phyloP scores from a whole-genome alignment of 768 basidiomycete species.

The Lanmaoa rubissima region DNA sequence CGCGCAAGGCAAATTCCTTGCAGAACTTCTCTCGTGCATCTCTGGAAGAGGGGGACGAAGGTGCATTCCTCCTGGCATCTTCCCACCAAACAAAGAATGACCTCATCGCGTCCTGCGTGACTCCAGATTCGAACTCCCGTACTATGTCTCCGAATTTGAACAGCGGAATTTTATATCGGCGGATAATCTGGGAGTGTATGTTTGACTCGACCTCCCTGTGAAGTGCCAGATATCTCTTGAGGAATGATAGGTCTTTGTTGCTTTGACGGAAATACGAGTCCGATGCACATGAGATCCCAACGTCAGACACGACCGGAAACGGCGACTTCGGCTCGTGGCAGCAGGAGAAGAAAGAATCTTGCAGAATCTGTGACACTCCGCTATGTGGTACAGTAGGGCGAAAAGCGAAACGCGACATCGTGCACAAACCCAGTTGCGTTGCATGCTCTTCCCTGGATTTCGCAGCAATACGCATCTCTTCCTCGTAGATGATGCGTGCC shows the following conservation, averaged over 20 bases:
- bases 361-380: constrained; percentile 11
- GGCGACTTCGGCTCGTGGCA: neutral
- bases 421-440: constrained; percentile 51
- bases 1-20: constrained; percentile 46
- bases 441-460: neutral
- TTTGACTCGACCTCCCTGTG: neutral
- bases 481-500: constrained; percentile 78
- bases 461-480: constrained; percentile 50
- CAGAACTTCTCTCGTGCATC: constrained; percentile 14
- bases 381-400: constrained; percentile 28
- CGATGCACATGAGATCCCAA: constrained; percentile 1
- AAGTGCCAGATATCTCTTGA: constrained; percentile 7
- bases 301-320: constrained; percentile 15
- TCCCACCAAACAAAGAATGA: constrained; percentile 15
- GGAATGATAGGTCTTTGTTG: constrained; percentile 3
- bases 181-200: constrained; percentile 6
- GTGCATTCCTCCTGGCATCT: neutral
- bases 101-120: constrained; percentile 3
- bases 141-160: constrained; percentile 9
- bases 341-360: constrained; percentile 16
- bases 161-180: constrained; percentile 3
- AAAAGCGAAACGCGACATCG: constrained; percentile 82
- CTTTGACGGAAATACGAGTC: constrained; percentile 5
- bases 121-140: constrained; percentile 12
- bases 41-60: neutral